phyloP scores from a whole-genome alignment of 768 basidiomycete genomes.

The Hygrocybe punicea region DNA sequence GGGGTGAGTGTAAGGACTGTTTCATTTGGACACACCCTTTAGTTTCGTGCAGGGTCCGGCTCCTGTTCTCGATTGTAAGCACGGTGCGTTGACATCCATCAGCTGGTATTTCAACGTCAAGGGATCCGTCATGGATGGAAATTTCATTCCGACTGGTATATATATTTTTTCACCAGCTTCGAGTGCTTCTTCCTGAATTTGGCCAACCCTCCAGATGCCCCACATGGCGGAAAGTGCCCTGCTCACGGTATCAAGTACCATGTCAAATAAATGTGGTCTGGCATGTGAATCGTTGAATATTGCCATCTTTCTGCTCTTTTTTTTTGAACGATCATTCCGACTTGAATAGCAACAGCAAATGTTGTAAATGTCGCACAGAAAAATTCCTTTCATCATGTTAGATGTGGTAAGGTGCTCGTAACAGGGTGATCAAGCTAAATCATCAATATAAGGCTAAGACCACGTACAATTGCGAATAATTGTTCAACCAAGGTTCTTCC shows the following conservation, averaged over 20 bases:
- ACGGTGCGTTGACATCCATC: slow-evolving; percentile 38
- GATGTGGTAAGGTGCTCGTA: too few relatives aligned
- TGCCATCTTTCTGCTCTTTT: too few relatives aligned
- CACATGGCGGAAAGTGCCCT: slow-evolving; percentile 40
- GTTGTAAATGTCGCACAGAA: too few relatives aligned
- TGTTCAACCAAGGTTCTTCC: too few relatives aligned
- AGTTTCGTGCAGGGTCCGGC: slow-evolving; percentile 41
- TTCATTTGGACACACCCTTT: not conserved
- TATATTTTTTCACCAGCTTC: not conserved
- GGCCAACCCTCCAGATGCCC: slow-evolving; percentile 39
- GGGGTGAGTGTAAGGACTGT: slow-evolving; percentile 37
- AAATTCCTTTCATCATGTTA: too few relatives aligned
- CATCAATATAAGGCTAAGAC: too few relatives aligned
- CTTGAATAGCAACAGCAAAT: too few relatives aligned
- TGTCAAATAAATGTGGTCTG: slow-evolving; percentile 34
- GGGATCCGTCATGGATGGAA: slow-evolving; percentile 56
- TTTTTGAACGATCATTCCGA: too few relatives aligned
- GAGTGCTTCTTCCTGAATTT: not conserved
- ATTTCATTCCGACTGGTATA: slow-evolving; percentile 49
- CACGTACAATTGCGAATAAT: too few relatives aligned
- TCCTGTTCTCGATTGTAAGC: slow-evolving; percentile 48
- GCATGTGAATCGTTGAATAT: too few relatives aligned
- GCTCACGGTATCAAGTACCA: slow-evolving; percentile 48
- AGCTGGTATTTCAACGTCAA: slow-evolving; percentile 55
- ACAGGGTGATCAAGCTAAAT: too few relatives aligned